These are phyloP conservation scores for Bipolaris victoriae DNA, from an alignment of 2,329 filamentous ascomycete species.

Conservation along the genomic window DNA sequence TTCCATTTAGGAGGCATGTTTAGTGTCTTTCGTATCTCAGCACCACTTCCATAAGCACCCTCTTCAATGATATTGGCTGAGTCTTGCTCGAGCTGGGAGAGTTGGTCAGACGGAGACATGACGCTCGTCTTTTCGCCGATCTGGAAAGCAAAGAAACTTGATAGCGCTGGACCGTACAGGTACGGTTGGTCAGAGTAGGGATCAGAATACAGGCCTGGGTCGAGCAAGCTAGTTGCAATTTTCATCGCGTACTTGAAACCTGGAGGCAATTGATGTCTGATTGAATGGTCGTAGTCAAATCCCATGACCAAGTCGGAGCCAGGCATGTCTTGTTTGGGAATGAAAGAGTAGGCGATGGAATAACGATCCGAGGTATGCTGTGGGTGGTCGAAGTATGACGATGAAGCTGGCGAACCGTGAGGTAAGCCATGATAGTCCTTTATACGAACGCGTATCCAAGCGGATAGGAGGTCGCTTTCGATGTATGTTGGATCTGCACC, in stretches of 20 bases:
- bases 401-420: slow-evolving; percentile 32
- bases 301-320: slow-evolving; percentile 44
- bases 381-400: slow-evolving; percentile 42
- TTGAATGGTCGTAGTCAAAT: slow-evolving; percentile 47
- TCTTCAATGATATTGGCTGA: slow-evolving; percentile 48
- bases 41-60: slow-evolving; percentile 48
- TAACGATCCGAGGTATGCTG: slow-evolving; percentile 45
- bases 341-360: slow-evolving; percentile 47
- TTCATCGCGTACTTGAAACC: slow-evolving; percentile 47
- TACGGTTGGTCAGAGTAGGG: slow-evolving; percentile 48
- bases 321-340: slow-evolving; percentile 41
- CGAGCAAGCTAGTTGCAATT: slow-evolving; percentile 45
- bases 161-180: slow-evolving; percentile 46
- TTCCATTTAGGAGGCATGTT: slow-evolving; percentile 49
- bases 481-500: slow-evolving; percentile 30
- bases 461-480: slow-evolving; percentile 38
- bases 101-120: slow-evolving; percentile 29
- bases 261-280: slow-evolving; percentile 46
- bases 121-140: slow-evolving; percentile 35
- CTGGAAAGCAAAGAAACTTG: slow-evolving; percentile 42
- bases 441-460: slow-evolving; percentile 44
- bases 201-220: slow-evolving; percentile 47
- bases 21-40: slow-evolving; percentile 33
- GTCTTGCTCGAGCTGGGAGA: slow-evolving; percentile 28
- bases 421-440: slow-evolving; percentile 48